These are phyloP conservation scores for Talaromyces sp. DNA, from an alignment of 2,329 filamentous ascomycete genomes.

Conservation along the genomic window DNA sequence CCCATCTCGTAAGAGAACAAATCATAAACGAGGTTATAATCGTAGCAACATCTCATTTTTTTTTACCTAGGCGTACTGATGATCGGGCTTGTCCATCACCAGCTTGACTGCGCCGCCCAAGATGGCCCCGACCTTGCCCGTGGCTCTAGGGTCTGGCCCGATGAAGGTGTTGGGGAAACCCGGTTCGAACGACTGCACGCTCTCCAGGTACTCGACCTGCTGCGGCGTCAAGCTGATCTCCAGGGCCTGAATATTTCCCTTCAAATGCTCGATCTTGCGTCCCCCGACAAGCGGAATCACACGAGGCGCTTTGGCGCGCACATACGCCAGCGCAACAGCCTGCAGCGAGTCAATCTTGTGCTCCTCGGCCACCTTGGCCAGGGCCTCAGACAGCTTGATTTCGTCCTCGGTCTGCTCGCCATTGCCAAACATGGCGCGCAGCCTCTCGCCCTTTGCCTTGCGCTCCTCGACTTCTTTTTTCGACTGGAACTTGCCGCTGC, in stretches of 20 bases:
- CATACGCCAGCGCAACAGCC: constrained; percentile 65
- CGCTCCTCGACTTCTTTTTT: constrained; percentile 44
- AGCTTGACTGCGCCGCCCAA: constrained; percentile 9
- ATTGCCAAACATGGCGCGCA: constrained; percentile 23
- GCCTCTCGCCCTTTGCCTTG: constrained; percentile 37
- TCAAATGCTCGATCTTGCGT: constrained; percentile 63
- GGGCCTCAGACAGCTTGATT: constrained; percentile 31
- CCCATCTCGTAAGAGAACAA: background rate
- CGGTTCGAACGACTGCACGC: constrained; percentile 55
- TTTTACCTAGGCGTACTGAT: constrained; percentile 4
- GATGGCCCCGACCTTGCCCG: constrained; percentile 9
- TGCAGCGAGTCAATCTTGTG: constrained; percentile 54
- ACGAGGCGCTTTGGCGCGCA: constrained; percentile 65
- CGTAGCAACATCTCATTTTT: background rate
- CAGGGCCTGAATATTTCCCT: constrained; percentile 64
- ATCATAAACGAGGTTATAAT: background rate
- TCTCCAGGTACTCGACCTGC: constrained; percentile 63
- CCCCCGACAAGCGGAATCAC: constrained; percentile 71
- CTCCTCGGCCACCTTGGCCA: constrained; percentile 55
- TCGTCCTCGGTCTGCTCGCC: constrained; percentile 7
- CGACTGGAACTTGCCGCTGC: constrained; percentile 47
- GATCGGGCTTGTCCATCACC: constrained; percentile 3
- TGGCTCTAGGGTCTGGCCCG: constrained; percentile 21
- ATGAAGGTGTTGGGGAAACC: constrained; percentile 64
- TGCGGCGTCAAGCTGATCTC: constrained; percentile 53